Percentiles rank a stretch among this genome's conserved stretches.
These are phyloP conservation scores for Ambrosiella cleistominuta DNA, from an alignment of 2,329 filamentous ascomycete genomes.

Conservation along the genomic window DNA sequence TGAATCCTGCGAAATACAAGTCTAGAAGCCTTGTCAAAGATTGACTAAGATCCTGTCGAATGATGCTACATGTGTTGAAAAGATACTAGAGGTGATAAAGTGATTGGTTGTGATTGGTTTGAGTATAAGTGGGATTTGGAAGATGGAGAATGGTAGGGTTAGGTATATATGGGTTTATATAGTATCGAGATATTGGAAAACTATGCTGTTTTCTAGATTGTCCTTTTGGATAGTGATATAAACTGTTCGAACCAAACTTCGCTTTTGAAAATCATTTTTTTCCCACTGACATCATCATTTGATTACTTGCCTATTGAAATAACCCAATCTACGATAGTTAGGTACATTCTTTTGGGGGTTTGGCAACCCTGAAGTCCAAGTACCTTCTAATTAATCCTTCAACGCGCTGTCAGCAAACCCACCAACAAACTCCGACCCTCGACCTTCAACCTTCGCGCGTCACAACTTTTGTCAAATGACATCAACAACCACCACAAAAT, in stretches of 20 bases:
- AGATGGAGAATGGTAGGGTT: background rate
- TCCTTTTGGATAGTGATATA: too few relatives aligned
- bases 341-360: background rate
- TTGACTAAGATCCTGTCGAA: background rate
- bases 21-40: background rate
- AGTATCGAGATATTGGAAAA: background rate
- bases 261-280: too few relatives aligned
- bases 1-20: background rate
- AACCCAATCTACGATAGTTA: background rate
- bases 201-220: too few relatives aligned
- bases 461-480: constrained; percentile 6
- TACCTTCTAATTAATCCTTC: constrained; percentile 1
- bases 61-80: too few relatives aligned
- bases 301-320: background rate
- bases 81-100: too few relatives aligned
- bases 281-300: too few relatives aligned
- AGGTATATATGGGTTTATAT: background rate
- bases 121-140: background rate
- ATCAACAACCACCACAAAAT: constrained; percentile 1
- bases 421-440: background rate
- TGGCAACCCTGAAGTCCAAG: background rate
- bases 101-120: too few relatives aligned
- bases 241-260: too few relatives aligned
- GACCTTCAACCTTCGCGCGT: background rate
- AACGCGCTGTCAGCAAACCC: background rate